These are phyloP conservation scores for Entoloma clypeatum DNA, from an alignment of 1,284 basidiomycete genomes.

Conservation along the genomic window DNA sequence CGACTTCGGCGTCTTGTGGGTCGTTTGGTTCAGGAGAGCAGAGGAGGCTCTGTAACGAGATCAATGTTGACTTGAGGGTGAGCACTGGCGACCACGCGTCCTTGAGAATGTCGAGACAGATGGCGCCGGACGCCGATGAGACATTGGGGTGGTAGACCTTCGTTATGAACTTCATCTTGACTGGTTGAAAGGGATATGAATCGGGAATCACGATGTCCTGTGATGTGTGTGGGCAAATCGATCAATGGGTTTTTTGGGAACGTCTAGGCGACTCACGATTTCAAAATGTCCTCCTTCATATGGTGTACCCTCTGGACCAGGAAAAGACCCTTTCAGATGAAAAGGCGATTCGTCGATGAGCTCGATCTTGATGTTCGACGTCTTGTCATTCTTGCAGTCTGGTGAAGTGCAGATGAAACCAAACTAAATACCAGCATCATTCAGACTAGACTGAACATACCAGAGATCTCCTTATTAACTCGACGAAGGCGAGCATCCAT, in stretches of 20 bases:
- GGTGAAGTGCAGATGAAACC: conserved; percentile 5
- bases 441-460: conserved; percentile 38
- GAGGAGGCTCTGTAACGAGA: conserved; percentile 93
- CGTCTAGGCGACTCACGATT: conserved; percentile 59
- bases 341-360: conserved; percentile 86
- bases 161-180: conserved; percentile 98
- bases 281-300: conserved; percentile 94
- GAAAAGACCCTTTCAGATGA: conserved; percentile 86
- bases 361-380: conserved; percentile 80
- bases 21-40: conserved; percentile 96
- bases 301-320: conserved; percentile 91
- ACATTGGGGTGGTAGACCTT: conserved; percentile 98
- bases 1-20: conserved; percentile 97
- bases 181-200: conserved; percentile 93
- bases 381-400: conserved; percentile 95
- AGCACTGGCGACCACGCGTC: conserved; percentile 93
- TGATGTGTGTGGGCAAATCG: conserved; percentile 6
- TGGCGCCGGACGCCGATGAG: conserved; percentile 90
- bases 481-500: conserved; percentile 81
- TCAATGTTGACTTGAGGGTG: conserved; percentile 95
- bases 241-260: neutral
- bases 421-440: conserved; percentile 6
- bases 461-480: conserved; percentile 90
- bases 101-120: conserved; percentile 69
- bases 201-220: conserved; percentile 96